Evolutionary conservation across 768 basidiomycete genomes (phyloP).

Genomic region (Russula virescens): DNA sequence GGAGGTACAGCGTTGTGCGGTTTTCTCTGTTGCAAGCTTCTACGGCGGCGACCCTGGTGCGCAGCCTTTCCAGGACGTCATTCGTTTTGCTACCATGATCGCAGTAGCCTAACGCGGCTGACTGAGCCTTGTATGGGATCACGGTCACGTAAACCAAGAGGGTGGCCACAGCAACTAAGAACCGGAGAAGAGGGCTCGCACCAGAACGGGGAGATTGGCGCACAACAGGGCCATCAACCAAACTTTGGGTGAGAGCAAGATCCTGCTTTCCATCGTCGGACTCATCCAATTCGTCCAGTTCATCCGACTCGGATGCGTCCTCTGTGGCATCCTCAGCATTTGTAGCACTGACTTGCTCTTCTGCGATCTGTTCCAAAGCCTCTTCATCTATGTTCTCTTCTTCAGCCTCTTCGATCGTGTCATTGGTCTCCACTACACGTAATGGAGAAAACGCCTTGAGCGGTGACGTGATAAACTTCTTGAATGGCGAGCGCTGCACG

Average conservation of each 20-base stretch:
- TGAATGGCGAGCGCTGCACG: constrained; percentile 19
- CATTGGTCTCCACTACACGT: constrained; percentile 10
- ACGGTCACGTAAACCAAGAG: constrained; percentile 29
- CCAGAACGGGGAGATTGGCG: constrained; percentile 1
- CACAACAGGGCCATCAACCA: constrained; percentile 34
- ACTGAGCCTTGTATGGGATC: constrained; percentile 56
- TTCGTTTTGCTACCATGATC: constrained; percentile 60
- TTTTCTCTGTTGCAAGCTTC: constrained; percentile 55
- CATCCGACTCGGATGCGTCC: constrained; percentile 7
- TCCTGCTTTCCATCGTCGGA: constrained; percentile 20
- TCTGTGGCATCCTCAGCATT: constrained; percentile 7
- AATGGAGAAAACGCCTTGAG: constrained; percentile 14
- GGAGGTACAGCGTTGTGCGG: constrained; percentile 40
- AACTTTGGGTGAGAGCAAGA: constrained; percentile 35
- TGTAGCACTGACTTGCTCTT: constrained; percentile 13
- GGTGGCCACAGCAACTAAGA: constrained; percentile 35
- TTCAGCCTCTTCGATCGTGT: constrained; percentile 24
- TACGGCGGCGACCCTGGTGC: constrained; percentile 41
- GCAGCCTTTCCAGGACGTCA: constrained; percentile 43
- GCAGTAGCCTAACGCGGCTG: constrained; percentile 71
- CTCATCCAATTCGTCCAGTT: constrained; percentile 23
- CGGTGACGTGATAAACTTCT: constrained; percentile 5
- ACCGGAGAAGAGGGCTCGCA: constrained; percentile 35
- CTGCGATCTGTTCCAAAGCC: constrained; percentile 4
- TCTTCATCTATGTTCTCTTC: constrained; percentile 23